Conservation (phyloP, 768 basidiomycete genomes). For the Gyrodon lividus region DNA sequence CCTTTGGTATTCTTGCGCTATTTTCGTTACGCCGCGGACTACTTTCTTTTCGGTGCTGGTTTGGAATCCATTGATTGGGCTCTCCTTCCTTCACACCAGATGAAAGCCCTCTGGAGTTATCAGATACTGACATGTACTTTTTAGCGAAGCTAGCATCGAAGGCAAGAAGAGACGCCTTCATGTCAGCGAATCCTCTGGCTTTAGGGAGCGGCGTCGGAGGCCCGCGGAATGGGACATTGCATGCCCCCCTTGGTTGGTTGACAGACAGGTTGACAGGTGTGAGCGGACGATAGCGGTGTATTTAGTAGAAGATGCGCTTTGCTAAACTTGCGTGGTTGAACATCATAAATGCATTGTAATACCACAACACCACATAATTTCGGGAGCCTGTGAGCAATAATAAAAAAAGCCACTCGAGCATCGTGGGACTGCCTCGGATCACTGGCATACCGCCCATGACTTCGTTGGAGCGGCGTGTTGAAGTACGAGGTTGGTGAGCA, state of each 20-base stretch:
- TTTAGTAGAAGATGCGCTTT: neutral
- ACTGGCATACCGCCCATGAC: too few species aligned
- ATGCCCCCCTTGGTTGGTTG: conserved; percentile 77
- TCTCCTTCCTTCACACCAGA: conserved; percentile 1
- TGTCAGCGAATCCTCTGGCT: conserved; percentile 80
- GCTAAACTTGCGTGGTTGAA: neutral
- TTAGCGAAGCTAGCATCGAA: conserved; percentile 70
- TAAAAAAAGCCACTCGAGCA: neutral
- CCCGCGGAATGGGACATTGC: conserved; percentile 59
- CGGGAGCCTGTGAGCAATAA: neutral
- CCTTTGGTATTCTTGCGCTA: neutral
- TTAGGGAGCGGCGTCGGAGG: conserved; percentile 61
- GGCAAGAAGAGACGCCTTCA: conserved; percentile 73
- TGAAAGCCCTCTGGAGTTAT: neutral
- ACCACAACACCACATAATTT: neutral
- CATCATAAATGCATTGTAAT: neutral
- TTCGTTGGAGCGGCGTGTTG: neutral
- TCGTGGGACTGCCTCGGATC: too few species aligned
- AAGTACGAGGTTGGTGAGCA: neutral
- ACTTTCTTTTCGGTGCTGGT: neutral
- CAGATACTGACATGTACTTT: conserved; percentile 13
- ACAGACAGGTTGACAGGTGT: conserved; percentile 71
- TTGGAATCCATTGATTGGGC: neutral
- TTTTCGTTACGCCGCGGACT: neutral
- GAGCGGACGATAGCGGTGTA: conserved; percentile 41